Evolutionary conservation across 441 rosid species (phyloP), one percentile per base, ranked within the genome.

Genomic region (Macaranga tanarius): DNA sequence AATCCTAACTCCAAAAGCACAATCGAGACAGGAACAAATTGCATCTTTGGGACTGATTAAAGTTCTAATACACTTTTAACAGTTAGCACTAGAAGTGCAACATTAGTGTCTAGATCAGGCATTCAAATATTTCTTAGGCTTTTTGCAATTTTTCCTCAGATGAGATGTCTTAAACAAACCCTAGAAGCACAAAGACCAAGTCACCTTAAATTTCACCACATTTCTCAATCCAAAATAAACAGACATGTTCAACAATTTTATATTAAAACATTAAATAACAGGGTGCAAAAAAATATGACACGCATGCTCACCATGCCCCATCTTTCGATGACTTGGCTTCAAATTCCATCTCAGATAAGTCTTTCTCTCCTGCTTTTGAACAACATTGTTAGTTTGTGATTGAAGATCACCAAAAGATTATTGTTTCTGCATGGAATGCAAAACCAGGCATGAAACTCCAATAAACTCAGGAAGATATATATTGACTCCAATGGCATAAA

Each of bases 321-420:
- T 90, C 95, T 86, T 86, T 90, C 19, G 87, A 83, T 71, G 95
- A 90, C 64, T 73, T 84, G 52, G 95, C 92, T 81, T 90, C 95
- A 60, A 88, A 88, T 79, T 84, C 83, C 81, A 85, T 40, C 26
- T 79, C 73, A 67, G 89, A 77, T 50, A 77, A 73, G n/a, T 25
- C 59, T 70, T 76, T 73, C 72, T 75, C 79, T 75, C 81, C 89
- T 75, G 76, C 76, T 47, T 65, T 51, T 26, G 65, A 73, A 67
- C 23, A 66, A 55, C 40, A 10, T 25, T 62, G 31, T 67, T 28
- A 48, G 23, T 67, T 63, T 64, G 64, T 55, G 59, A 58, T 47
- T 50, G 19, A 42, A 61, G 68, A 74, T 63, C 34, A 26, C 4
- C 16, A 25, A 31, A 25, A 60, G 8, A 47, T 52, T 10, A 13